Base-by-base conservation (phyloP, 495 filamentous ascomycete species). In the Penicillium paxilli region DNA sequence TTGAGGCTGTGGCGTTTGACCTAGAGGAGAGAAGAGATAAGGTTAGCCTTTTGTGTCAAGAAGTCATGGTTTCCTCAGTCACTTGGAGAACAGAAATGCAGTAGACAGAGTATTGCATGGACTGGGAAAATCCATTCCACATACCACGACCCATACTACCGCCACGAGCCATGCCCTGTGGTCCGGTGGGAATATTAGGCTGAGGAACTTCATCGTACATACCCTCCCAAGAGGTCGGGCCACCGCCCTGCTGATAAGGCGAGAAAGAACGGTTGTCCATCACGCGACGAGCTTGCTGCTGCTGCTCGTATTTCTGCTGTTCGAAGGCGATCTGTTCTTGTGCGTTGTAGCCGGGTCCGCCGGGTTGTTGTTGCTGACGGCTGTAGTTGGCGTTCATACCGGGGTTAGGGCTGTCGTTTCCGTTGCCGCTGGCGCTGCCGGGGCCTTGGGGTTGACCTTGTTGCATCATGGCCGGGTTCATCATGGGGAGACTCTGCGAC, bases 161-260 rank as follows among this genome's bases (percentile, higher is more conserved):
- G 19, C 66, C 67, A 22, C 78, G 69, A 47, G 70, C 74, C 55
- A 80, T 80, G 41, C 80, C 75, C 41, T 74, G 64, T 20, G 80
- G 80, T 44, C 81, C 82, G 3, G 70, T 66, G 46, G 76, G 77
- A 51, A 86, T 82, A 51, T 87, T 85, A 8, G 92, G 92, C 63
- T 92, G 91, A 20, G 95, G 95, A 1, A 96, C 91, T 67, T 97
- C 94, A 67, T 98, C 94, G 69, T 98, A 98, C 94, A 98, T 98
- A 50, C 94, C 94, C 70, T 98, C 94, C 93, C 94, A 98, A 20
- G 87, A 91, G 20, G 89, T 92, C 21, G 88, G 87, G 4, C 79
- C 80, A 33, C 79, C 80, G 28, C 80, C 82, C 60, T 81, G 70
- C 64, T 82, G 73, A 42, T 77, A 79, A 6, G 76, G 77, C 40